Conservation (phyloP, 176 grass and related monocot species). For the Aegilops speltoides region DNA sequence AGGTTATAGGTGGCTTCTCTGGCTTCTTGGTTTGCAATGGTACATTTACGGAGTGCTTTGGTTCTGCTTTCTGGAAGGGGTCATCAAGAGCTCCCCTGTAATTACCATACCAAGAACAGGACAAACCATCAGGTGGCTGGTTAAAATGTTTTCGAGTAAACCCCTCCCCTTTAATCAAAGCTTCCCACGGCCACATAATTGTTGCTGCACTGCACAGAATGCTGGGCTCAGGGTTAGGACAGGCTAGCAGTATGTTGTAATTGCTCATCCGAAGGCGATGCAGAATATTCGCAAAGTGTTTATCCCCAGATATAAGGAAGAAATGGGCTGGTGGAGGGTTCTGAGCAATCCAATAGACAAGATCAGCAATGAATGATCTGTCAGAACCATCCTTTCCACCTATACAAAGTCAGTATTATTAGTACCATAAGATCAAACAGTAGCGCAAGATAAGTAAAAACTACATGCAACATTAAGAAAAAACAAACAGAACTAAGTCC, state of each 20-base stretch:
- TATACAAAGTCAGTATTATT: conserved; percentile 38
- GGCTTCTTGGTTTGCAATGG: conserved; percentile 10
- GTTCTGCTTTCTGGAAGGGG: conserved; percentile 46
- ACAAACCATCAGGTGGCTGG: conserved; percentile 82
- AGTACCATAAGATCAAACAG: conserved; percentile 17
- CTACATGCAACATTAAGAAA: background rate
- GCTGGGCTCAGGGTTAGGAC: conserved; percentile 20
- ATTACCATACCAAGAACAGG: conserved; percentile 92
- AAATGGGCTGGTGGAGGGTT: conserved; percentile 97
- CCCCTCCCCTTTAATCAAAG: conserved; percentile 63
- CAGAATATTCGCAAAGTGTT: conserved; percentile 70
- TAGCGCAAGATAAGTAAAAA: background rate
- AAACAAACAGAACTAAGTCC: background rate
- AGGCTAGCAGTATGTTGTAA: conserved; percentile 88
- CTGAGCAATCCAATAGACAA: conserved; percentile 76
- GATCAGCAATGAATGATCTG: conserved; percentile 68
- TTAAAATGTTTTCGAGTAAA: conserved; percentile 64
- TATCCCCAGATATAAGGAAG: conserved; percentile 87
- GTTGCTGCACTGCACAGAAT: conserved; percentile 73
- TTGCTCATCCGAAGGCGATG: conserved; percentile 93
- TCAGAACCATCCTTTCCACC: conserved; percentile 88
- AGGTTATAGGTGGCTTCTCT: conserved; percentile 25
- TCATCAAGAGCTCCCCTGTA: conserved; percentile 67
- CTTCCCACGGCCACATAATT: conserved; percentile 81
- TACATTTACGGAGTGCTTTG: conserved; percentile 32